Percentiles rank a stretch among this genome's conserved stretches.
Conservation (phyloP, 257 asterid species). For the Ajuga chamaepitys region DNA sequence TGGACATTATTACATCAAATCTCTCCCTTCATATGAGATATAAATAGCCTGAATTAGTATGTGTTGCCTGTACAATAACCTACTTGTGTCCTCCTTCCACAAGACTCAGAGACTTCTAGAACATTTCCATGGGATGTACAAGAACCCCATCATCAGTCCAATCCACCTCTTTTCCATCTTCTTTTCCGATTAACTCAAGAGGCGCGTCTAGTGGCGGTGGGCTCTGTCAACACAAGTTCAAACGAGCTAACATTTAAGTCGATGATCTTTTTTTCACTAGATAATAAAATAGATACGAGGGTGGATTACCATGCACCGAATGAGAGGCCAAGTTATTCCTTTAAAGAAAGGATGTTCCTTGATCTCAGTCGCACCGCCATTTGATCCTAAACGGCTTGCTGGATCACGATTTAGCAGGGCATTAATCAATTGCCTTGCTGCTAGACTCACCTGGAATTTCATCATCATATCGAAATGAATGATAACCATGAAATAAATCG, state of each 20-base stretch:
- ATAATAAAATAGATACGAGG: background rate
- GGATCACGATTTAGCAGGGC: conserved; percentile 81
- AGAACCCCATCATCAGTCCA: conserved; percentile 89
- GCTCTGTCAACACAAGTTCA: conserved; percentile 37
- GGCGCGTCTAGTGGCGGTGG: conserved; percentile 86
- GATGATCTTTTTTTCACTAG: background rate
- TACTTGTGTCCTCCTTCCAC: background rate
- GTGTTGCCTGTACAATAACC: conserved; percentile 8
- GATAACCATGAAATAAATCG: too few relatives aligned
- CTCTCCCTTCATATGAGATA: background rate
- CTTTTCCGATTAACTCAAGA: conserved; percentile 60
- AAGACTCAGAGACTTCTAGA: conserved; percentile 37
- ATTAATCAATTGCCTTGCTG: conserved; percentile 78
- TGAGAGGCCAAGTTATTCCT: conserved; percentile 84
- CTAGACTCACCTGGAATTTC: conserved; percentile 55
- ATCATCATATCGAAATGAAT: background rate
- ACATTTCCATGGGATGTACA: conserved; percentile 54
- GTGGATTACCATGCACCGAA: conserved; percentile 75
- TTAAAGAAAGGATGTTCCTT: conserved; percentile 83
- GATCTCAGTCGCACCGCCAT: conserved; percentile 82
- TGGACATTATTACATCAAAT: background rate
- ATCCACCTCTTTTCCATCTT: conserved; percentile 42
- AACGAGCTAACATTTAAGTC: background rate
- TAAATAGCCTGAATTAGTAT: background rate
- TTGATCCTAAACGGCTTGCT: conserved; percentile 74